Evolutionary conservation across 768 basidiomycete genomes (phyloP).

Genomic region (Russula brevipes): DNA sequence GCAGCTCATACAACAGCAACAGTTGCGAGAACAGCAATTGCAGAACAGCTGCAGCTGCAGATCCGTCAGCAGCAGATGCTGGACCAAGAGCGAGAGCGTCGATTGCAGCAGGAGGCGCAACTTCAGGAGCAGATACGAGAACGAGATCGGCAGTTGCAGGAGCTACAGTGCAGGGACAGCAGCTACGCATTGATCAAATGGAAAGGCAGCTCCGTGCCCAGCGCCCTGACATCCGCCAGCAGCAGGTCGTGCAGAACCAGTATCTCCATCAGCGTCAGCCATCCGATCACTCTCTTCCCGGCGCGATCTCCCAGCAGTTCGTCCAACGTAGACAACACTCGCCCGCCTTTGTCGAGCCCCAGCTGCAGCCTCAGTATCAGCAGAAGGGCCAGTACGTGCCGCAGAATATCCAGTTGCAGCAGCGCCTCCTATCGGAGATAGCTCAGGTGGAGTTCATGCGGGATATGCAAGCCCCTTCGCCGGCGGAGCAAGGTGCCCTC

Average conservation of each 20-base stretch:
- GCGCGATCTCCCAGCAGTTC: slow-evolving; percentile 42
- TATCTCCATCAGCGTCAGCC: slow-evolving; percentile 40
- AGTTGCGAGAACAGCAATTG: slow-evolving; percentile 50
- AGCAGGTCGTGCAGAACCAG: slow-evolving; percentile 28
- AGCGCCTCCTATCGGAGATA: slow-evolving; percentile 70
- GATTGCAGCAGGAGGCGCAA: slow-evolving; percentile 63
- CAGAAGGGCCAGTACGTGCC: slow-evolving; percentile 52
- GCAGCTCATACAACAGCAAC: slow-evolving; percentile 57
- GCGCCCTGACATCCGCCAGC: slow-evolving; percentile 25
- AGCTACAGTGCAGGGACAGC: slow-evolving; percentile 30
- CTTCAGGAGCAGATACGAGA: slow-evolving; percentile 49
- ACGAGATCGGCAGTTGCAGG: slow-evolving; percentile 33
- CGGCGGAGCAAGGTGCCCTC: slow-evolving; percentile 63
- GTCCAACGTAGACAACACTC: slow-evolving; percentile 44
- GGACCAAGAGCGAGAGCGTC: slow-evolving; percentile 60
- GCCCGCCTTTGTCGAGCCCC: slow-evolving; percentile 26
- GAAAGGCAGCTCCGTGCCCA: slow-evolving; percentile 25
- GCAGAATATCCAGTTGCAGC: slow-evolving; percentile 67
- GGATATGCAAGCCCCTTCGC: slow-evolving; percentile 56
- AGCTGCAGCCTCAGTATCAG: slow-evolving; percentile 38
- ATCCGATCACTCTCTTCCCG: slow-evolving; percentile 43
- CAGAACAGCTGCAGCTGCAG: slow-evolving; percentile 30
- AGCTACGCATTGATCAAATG: slow-evolving; percentile 21
- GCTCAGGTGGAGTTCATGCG: slow-evolving; percentile 64
- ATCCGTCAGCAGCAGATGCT: slow-evolving; percentile 36